phyloP scores from a whole-genome alignment of 2,329 filamentous ascomycete species.

The Sporothrix mexicana region DNA sequence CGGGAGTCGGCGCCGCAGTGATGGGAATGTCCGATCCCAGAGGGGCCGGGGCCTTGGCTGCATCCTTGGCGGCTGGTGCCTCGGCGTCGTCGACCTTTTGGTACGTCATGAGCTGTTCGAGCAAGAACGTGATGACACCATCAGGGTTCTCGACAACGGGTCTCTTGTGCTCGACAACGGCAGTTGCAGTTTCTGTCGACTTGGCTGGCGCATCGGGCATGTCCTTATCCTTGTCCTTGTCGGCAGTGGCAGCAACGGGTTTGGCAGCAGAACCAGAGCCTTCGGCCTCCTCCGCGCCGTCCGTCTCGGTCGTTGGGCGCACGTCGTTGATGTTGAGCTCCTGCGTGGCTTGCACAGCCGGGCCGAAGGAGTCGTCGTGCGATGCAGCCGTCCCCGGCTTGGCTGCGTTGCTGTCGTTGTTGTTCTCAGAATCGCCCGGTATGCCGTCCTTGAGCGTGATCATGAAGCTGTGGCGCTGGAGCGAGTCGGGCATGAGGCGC shows the following conservation, averaged over 20 bases:
- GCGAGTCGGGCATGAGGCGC: constrained; percentile 56
- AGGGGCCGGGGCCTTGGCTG: constrained; percentile 14
- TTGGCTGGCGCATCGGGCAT: constrained; percentile 69
- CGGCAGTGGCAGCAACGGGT: not conserved
- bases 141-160: constrained; percentile 91
- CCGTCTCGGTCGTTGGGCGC: constrained; percentile 64
- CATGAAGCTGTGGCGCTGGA: constrained; percentile 23
- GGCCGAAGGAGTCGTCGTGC: constrained; percentile 52
- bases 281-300: constrained; percentile 22
- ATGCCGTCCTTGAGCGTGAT: constrained; percentile 30
- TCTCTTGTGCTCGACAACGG: constrained; percentile 70
- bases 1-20: constrained; percentile 22
- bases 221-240: constrained; percentile 44
- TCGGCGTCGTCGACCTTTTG: constrained; percentile 91
- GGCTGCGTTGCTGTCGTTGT: not conserved
- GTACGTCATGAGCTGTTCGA: constrained; percentile 90
- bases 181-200: constrained; percentile 65
- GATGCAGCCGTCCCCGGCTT: not conserved
- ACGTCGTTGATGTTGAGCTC: constrained; percentile 58
- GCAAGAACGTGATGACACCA: constrained; percentile 91
- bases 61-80: constrained; percentile 42
- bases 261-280: not conserved
- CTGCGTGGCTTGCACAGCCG: constrained; percentile 53
- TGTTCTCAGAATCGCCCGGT: not conserved
- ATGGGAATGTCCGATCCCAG: constrained; percentile 34